A percentile compares a stretch with the other conserved stretches of the same genome.
Conservation (phyloP, 805 yeast species). For the Metschnikowia sp. region DNA sequence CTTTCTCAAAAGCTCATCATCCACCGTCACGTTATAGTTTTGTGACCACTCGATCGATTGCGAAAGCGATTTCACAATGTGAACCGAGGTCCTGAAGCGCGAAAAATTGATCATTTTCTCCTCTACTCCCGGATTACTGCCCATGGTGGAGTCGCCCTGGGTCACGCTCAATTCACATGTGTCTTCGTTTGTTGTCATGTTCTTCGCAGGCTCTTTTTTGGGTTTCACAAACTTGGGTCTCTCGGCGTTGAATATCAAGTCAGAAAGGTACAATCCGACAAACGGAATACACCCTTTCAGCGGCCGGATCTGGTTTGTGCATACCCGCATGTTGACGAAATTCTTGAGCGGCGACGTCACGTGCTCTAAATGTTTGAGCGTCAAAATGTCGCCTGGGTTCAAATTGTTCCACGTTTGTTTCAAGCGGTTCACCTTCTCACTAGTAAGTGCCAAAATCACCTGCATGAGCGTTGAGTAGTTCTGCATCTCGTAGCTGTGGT, state of each 20-base stretch:
- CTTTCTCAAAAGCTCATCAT: constrained; percentile 70
- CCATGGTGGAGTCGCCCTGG: constrained; percentile 12
- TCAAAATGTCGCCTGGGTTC: constrained; percentile 66
- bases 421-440: constrained; percentile 56
- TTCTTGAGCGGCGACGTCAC: constrained; percentile 73
- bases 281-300: constrained; percentile 85
- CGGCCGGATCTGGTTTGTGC: constrained; percentile 57
- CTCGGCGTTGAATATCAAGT: constrained; percentile 71
- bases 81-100: constrained; percentile 71
- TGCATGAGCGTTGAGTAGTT: constrained; percentile 88
- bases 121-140: constrained; percentile 6
- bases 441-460: constrained; percentile 73
- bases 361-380: constrained; percentile 64
- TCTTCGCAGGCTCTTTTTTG: constrained; percentile 2
- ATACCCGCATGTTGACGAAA: constrained; percentile 62
- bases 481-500: constrained; percentile 65
- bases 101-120: constrained; percentile 66
- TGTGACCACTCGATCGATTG: constrained; percentile 84
- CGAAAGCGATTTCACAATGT: constrained; percentile 70
- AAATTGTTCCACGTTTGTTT: constrained; percentile 72
- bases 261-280: constrained; percentile 80
- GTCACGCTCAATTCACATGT: constrained; percentile 8
- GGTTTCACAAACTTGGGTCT: constrained; percentile 46
- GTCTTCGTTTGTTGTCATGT: constrained; percentile 3
- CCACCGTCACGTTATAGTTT: constrained; percentile 53